Conservation (phyloP, 2,329 filamentous ascomycete species). For the Aspergillus texensis region DNA sequence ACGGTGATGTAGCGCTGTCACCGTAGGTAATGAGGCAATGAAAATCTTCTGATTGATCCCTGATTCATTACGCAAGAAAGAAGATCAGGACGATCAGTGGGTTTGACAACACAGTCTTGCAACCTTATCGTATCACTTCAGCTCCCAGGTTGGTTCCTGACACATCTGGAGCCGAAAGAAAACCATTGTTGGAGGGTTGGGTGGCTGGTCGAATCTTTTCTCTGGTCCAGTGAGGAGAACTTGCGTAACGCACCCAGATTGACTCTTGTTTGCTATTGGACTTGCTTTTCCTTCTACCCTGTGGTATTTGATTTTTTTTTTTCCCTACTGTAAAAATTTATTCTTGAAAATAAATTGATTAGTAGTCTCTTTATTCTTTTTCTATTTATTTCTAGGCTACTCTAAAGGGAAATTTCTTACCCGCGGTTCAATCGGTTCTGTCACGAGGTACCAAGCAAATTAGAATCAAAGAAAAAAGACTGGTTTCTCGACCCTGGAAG, state of each 20-base stretch:
- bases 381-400: not conserved
- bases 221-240: constrained; percentile 5
- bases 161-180: not conserved
- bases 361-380: not conserved
- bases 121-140: not conserved
- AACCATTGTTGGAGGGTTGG: constrained; percentile 6
- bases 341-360: constrained; percentile 2
- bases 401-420: not conserved
- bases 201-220: constrained; percentile 12
- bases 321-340: constrained; percentile 1
- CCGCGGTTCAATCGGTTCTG: not conserved
- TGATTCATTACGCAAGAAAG: not conserved
- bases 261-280: not conserved
- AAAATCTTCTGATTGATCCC: not conserved
- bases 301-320: not conserved
- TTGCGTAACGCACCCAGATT: constrained; percentile 4
- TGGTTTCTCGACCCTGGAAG: not conserved
- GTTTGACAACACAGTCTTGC: constrained; percentile 3
- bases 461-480: not conserved
- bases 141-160: constrained; percentile 1
- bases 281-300: not conserved
- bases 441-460: not conserved
- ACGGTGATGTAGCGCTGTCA: not conserved
- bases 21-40: not conserved
- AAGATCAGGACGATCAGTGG: not conserved